Percentiles rank a stretch among this genome's conserved stretches.
phyloP scores from a whole-genome alignment of 441 rosid genomes.

The Syzygium malaccense region DNA sequence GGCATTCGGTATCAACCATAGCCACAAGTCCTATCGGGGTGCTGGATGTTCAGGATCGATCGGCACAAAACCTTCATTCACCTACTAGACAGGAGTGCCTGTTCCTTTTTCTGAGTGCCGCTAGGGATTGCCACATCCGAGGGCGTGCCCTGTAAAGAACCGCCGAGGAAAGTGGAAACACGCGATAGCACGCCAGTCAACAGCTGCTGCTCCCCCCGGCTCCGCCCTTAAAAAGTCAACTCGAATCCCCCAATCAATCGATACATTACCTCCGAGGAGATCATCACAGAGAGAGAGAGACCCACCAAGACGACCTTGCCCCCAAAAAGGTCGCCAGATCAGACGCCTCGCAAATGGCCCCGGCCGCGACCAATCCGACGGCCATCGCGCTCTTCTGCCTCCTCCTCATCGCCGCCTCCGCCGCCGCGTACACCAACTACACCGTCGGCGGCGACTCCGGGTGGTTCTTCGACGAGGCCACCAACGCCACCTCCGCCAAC shows the following conservation, averaged over 20 bases:
- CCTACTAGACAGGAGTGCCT: background rate
- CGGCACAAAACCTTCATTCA: background rate
- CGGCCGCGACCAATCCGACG: slow-evolving; percentile 8
- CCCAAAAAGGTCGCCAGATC: background rate
- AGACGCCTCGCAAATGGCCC: background rate
- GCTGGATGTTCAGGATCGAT: background rate
- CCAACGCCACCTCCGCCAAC: slow-evolving; percentile 36
- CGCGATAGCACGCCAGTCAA: background rate
- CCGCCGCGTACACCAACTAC: slow-evolving; percentile 41
- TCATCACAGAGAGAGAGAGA: background rate
- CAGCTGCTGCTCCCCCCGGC: background rate
- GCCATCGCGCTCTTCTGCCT: slow-evolving; percentile 9
- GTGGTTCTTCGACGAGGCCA: slow-evolving; percentile 44
- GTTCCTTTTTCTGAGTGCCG: background rate
- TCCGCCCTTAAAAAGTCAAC: background rate
- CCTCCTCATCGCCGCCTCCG: slow-evolving; percentile 22
- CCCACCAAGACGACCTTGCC: background rate
- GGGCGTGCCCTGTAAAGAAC: background rate
- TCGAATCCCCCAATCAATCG: background rate
- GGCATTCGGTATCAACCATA: rapidly evolving
- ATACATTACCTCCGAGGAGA: background rate
- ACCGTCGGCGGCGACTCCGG: slow-evolving; percentile 50
- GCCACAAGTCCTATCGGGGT: background rate
- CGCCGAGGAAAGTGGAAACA: background rate
- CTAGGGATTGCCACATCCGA: background rate